Conservation (phyloP, 257 asterid genomes). For the Datura wrightii region DNA sequence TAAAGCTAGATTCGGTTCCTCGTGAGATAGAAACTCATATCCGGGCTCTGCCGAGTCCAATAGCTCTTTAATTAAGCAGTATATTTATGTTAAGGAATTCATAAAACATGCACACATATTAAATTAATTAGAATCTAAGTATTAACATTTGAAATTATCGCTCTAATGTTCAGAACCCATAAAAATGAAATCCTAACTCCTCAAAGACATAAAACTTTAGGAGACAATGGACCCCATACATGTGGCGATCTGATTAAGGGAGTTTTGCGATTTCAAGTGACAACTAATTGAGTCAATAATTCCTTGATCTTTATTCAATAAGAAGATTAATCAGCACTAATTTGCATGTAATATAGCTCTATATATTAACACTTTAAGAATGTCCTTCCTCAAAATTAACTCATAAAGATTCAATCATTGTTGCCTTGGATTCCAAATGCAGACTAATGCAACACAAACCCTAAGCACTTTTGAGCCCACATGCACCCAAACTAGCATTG, state of each 20-base stretch:
- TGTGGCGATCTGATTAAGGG: not conserved
- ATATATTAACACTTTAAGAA: not conserved
- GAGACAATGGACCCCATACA: not conserved
- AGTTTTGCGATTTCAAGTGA: not conserved
- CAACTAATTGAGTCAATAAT: not conserved
- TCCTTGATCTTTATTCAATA: not conserved
- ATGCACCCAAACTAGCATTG: slow-evolving; percentile 22
- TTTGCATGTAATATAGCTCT: not conserved
- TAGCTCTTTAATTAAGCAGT: too few relatives aligned
- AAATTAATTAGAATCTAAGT: too few relatives aligned
- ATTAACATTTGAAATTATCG: too few relatives aligned
- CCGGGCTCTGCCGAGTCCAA: too few relatives aligned
- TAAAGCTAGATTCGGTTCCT: slow-evolving; percentile 25
- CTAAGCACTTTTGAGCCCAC: not conserved
- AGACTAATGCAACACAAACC: not conserved
- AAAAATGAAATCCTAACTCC: too few relatives aligned
- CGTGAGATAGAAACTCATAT: not conserved
- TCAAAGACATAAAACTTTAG: not conserved
- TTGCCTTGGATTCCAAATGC: not conserved
- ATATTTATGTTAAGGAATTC: too few relatives aligned
- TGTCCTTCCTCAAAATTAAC: not conserved
- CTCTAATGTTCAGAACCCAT: too few relatives aligned
- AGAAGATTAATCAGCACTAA: not conserved
- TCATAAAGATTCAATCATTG: not conserved
- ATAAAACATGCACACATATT: too few relatives aligned